Evolutionary conservation across 2,329 filamentous ascomycete species (phyloP).

Genomic region (Fusarium sp.): DNA sequence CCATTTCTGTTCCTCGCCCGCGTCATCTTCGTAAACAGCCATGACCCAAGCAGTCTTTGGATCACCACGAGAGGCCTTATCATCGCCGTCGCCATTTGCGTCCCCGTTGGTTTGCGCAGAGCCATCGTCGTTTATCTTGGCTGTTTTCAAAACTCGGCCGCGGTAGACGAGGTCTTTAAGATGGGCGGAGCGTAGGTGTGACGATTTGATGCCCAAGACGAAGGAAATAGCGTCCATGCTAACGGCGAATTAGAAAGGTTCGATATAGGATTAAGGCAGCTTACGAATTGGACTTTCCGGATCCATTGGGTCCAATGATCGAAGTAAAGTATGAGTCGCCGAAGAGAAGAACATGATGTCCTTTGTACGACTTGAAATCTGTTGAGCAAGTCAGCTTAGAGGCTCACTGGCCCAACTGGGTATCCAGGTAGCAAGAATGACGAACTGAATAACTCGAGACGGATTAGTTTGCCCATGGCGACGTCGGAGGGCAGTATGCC

Average conservation of each 20-base stretch:
- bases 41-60: slow-evolving; percentile 98
- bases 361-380: slow-evolving; percentile 99
- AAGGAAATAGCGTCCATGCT: slow-evolving; percentile 99
- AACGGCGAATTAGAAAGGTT: slow-evolving; percentile 24
- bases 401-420: not conserved
- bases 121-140: slow-evolving; percentile 91
- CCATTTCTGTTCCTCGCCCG: slow-evolving; percentile 94
- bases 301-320: slow-evolving; percentile 99
- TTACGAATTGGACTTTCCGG: slow-evolving; percentile 97
- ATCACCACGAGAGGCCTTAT: slow-evolving; percentile 77
- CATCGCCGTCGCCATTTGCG: slow-evolving; percentile 70
- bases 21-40: slow-evolving; percentile 98
- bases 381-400: slow-evolving; percentile 34
- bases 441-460: slow-evolving; percentile 92
- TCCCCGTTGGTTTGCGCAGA: slow-evolving; percentile 74
- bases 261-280: slow-evolving; percentile 47
- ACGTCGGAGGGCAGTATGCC: slow-evolving; percentile 38
- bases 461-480: slow-evolving; percentile 95
- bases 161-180: slow-evolving; percentile 96
- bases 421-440: slow-evolving; percentile 30
- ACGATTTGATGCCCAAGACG: slow-evolving; percentile 97
- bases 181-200: slow-evolving; percentile 94
- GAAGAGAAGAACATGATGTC: slow-evolving; percentile 92
- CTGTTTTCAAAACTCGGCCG: slow-evolving; percentile 89
- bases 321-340: slow-evolving; percentile 99